Evolutionary conservation across 192 early-diverging fungal species (phyloP).

Genomic region (Jimgerdemannia flammicorona): DNA sequence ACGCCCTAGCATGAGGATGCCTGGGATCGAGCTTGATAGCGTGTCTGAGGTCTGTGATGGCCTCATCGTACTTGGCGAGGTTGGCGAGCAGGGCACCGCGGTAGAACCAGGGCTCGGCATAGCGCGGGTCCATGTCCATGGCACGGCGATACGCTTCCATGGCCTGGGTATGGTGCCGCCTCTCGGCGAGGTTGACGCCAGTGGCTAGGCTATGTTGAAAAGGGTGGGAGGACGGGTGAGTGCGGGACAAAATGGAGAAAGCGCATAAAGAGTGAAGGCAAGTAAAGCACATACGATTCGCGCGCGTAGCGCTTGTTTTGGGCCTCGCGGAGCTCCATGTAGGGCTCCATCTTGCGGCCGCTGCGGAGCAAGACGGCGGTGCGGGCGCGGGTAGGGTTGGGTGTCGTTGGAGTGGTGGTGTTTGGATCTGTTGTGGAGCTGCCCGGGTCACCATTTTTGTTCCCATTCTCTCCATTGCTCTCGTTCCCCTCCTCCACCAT

Average conservation of each 20-base stretch:
- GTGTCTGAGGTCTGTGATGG: not conserved
- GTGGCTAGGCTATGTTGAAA: conserved; percentile 10
- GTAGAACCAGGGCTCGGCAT: conserved; percentile 27
- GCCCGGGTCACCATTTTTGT: too few species aligned
- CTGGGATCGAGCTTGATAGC: not conserved
- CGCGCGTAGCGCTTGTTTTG: conserved; percentile 33
- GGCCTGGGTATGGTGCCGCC: conserved; percentile 20
- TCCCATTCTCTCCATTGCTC: not conserved
- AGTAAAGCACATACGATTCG: conserved; percentile 19
- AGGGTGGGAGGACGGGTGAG: not conserved
- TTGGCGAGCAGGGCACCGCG: not conserved
- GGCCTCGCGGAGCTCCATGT: conserved; percentile 20
- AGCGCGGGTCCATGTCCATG: conserved; percentile 35
- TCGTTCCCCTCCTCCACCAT: not conserved
- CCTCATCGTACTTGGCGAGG: not conserved
- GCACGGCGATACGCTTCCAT: conserved; percentile 27
- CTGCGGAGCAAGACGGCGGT: too few species aligned
- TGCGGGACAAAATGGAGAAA: not conserved
- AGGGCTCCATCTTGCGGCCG: conserved; percentile 16
- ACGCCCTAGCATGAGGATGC: not conserved
- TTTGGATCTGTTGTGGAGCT: too few species aligned
- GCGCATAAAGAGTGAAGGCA: not conserved
- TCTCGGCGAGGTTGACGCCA: conserved; percentile 24
- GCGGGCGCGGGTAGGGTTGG: too few species aligned
- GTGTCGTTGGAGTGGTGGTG: too few species aligned